Evolutionary conservation across 1,284 basidiomycete genomes (phyloP).

Genomic region (Papiliotrema laurentii): DNA sequence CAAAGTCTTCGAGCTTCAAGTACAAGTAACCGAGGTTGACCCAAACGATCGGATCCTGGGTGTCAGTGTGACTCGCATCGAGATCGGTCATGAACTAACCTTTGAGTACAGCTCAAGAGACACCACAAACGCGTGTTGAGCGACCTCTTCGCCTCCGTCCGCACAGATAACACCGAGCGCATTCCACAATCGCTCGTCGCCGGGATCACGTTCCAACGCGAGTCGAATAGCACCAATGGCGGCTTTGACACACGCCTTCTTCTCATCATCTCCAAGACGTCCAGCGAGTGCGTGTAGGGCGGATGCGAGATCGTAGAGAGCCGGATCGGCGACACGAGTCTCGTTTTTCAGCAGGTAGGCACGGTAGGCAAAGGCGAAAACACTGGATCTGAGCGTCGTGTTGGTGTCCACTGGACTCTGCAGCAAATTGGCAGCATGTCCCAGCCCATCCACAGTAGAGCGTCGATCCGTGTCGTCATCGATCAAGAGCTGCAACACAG

Average conservation of each 20-base stretch:
- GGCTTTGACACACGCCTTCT: slow-evolving; percentile 52
- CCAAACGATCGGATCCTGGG: slow-evolving; percentile 73
- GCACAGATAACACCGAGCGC: slow-evolving; percentile 43
- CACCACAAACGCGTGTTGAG: slow-evolving; percentile 89
- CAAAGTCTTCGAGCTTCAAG: slow-evolving; percentile 71
- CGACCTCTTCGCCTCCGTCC: slow-evolving; percentile 44
- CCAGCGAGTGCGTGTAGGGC: slow-evolving; percentile 58
- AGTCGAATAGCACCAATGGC: slow-evolving; percentile 64
- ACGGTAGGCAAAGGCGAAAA: slow-evolving; percentile 68
- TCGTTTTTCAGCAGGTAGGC: slow-evolving; percentile 64
- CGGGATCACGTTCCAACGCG: slow-evolving; percentile 70
- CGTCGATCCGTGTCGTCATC: slow-evolving; percentile 41
- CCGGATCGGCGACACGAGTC: slow-evolving; percentile 53
- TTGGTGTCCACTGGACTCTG: slow-evolving; percentile 16
- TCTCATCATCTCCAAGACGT: slow-evolving; percentile 26
- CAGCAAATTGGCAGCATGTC: slow-evolving; percentile 35
- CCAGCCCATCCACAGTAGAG: slow-evolving; percentile 36
- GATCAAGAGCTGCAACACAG: slow-evolving; percentile 36
- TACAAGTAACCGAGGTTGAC: slow-evolving; percentile 87
- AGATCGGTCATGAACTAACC: slow-evolving; percentile 49
- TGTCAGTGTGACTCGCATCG: not conserved
- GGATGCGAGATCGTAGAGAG: slow-evolving; percentile 73
- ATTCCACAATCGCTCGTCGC: slow-evolving; percentile 75
- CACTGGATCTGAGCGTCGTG: slow-evolving; percentile 57
- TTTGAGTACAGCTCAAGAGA: slow-evolving; percentile 80